Evolutionary conservation across 73 alveolate species (phyloP).

Genomic region (Paramecium sonneborni): DNA sequence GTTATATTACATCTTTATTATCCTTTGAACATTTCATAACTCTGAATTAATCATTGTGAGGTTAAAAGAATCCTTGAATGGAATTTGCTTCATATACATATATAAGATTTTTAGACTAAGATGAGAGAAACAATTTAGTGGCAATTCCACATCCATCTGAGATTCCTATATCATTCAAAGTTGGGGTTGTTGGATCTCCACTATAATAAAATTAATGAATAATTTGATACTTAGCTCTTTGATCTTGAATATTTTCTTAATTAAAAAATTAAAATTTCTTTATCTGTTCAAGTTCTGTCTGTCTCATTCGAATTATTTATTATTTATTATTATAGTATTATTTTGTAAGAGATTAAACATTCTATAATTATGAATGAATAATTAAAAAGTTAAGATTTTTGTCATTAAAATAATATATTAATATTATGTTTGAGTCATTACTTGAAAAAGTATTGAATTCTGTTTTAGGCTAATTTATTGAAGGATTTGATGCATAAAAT

Average conservation of each 20-base stretch:
- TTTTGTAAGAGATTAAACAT: neutral
- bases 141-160: constrained; percentile 52
- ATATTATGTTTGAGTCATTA: constrained; percentile 78
- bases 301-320: neutral
- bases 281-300: neutral
- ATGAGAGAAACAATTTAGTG: neutral
- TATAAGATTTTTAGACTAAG: neutral
- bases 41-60: neutral
- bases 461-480: constrained; percentile 91
- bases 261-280: constrained; percentile 35
- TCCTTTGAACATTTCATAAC: constrained; percentile 14
- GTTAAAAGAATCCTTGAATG: neutral
- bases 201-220: neutral
- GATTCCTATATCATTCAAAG: constrained; percentile 34
- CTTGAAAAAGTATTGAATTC: constrained; percentile 84
- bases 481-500: constrained; percentile 88
- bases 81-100: constrained; percentile 19
- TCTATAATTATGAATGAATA: neutral
- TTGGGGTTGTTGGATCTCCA: constrained; percentile 22
- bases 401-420: neutral
- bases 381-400: neutral
- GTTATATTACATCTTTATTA: neutral
- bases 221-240: constrained; percentile 2
- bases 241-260: constrained; percentile 2
- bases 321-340: neutral